phyloP scores from a whole-genome alignment of 768 basidiomycete genomes.

The Suillus subalutaceus region DNA sequence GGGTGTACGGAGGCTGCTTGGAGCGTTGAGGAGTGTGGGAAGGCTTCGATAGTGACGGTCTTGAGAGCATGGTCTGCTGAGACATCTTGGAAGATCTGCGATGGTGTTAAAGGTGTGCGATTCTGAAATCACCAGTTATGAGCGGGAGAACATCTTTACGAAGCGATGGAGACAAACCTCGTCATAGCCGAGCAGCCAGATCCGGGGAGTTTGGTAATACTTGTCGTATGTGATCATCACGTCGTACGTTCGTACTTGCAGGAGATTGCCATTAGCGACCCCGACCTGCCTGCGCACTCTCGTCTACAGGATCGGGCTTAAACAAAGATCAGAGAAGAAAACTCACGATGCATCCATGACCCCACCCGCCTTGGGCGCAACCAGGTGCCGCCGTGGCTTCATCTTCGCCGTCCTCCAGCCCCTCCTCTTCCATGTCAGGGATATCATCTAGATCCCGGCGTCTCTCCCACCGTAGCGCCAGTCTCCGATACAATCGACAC shows the following conservation, averaged over 20 bases:
- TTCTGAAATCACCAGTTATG: slow-evolving; percentile 54
- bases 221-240: slow-evolving; percentile 99
- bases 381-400: slow-evolving; percentile 80
- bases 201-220: slow-evolving; percentile 97
- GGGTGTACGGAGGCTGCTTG: slow-evolving; percentile 95
- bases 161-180: slow-evolving; percentile 58
- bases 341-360: slow-evolving; percentile 56
- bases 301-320: slow-evolving; percentile 11
- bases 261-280: slow-evolving; percentile 76
- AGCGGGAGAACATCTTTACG: slow-evolving; percentile 3
- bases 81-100: slow-evolving; percentile 96
- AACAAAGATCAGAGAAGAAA: background rate
- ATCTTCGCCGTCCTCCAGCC: slow-evolving; percentile 83
- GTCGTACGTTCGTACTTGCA: slow-evolving; percentile 98
- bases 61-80: slow-evolving; percentile 97
- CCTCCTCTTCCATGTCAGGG: slow-evolving; percentile 98
- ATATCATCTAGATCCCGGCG: slow-evolving; percentile 97
- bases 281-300: slow-evolving; percentile 54
- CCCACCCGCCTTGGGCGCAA: slow-evolving; percentile 50
- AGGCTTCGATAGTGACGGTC: slow-evolving; percentile 97
- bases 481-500: slow-evolving; percentile 45
- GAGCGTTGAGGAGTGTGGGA: slow-evolving; percentile 88
- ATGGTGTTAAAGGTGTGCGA: slow-evolving; percentile 81
- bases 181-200: slow-evolving; percentile 97
- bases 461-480: slow-evolving; percentile 48